Conservation (phyloP, 805 yeast species). For the Komagataella kurtzmanii region DNA sequence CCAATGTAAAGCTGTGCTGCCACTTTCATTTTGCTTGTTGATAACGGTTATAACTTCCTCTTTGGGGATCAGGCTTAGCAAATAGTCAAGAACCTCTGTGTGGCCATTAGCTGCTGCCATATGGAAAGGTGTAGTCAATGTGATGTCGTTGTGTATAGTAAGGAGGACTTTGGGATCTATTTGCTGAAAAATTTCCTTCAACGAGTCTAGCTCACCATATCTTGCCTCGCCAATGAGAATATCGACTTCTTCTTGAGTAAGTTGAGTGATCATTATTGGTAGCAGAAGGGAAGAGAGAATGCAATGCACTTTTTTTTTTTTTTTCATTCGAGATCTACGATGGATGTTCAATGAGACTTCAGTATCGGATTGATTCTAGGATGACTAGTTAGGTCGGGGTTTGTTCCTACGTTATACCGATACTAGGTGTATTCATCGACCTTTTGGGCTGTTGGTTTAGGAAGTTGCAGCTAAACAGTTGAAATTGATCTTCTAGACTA, state of each 20-base stretch:
- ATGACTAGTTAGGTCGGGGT: too few relatives aligned
- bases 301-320: not conserved
- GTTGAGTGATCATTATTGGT: conserved; percentile 10
- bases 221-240: conserved; percentile 76
- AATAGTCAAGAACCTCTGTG: conserved; percentile 44
- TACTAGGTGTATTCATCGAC: not conserved
- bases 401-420: not conserved
- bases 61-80: conserved; percentile 34
- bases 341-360: not conserved
- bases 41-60: conserved; percentile 32
- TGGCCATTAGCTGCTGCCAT: conserved; percentile 97
- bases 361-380: not conserved
- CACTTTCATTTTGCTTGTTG: conserved; percentile 54
- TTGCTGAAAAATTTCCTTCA: conserved; percentile 53
- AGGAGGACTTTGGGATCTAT: conserved; percentile 29
- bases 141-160: conserved; percentile 45
- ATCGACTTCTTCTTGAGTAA: conserved; percentile 69
- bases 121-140: conserved; percentile 71
- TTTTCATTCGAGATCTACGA: not conserved
- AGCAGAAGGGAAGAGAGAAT: not conserved
- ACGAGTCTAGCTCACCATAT: conserved; percentile 70
- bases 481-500: not conserved
- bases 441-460: not conserved
- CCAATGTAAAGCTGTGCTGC: conserved; percentile 96
- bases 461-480: not conserved